Conservation (phyloP, 208 protist genomes). For the Wallacemonas sp. region DNA sequence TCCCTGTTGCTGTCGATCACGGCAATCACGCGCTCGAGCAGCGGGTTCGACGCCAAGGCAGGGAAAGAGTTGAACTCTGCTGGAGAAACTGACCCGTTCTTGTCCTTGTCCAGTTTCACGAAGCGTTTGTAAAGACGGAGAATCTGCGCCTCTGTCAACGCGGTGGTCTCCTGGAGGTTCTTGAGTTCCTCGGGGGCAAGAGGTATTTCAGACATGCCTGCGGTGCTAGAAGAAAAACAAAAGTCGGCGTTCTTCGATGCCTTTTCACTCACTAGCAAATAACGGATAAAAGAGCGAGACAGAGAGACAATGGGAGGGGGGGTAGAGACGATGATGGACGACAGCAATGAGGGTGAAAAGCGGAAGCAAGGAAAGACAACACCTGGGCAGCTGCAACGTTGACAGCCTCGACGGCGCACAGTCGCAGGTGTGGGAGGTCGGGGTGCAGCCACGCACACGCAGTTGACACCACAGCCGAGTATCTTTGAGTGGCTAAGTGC, state of each 20-base stretch:
- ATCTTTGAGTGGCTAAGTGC: too few species aligned
- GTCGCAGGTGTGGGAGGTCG: too few species aligned
- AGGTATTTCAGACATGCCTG: constrained; percentile 38
- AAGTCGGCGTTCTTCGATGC: neutral
- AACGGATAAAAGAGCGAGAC: too few species aligned
- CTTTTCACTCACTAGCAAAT: too few species aligned
- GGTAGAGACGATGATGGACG: too few species aligned
- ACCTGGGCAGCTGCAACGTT: too few species aligned
- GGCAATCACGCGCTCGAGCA: constrained; percentile 79
- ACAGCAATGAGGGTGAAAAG: too few species aligned
- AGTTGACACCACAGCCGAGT: too few species aligned
- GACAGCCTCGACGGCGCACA: too few species aligned
- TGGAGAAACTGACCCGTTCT: constrained; percentile 64
- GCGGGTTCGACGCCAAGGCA: constrained; percentile 79
- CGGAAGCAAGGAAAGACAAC: too few species aligned
- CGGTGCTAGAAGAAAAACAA: constrained; percentile 10
- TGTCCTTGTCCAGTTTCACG: constrained; percentile 72
- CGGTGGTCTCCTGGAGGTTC: constrained; percentile 62
- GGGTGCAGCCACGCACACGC: too few species aligned
- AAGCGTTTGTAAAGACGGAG: constrained; percentile 85
- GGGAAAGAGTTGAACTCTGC: constrained; percentile 76
- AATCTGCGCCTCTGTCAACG: constrained; percentile 85
- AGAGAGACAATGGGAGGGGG: too few species aligned
- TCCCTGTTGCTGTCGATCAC: constrained; percentile 82
- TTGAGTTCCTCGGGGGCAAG: constrained; percentile 63